Base-by-base conservation (phyloP, 2,329 filamentous ascomycete species). In the Trichophyton simii region DNA sequence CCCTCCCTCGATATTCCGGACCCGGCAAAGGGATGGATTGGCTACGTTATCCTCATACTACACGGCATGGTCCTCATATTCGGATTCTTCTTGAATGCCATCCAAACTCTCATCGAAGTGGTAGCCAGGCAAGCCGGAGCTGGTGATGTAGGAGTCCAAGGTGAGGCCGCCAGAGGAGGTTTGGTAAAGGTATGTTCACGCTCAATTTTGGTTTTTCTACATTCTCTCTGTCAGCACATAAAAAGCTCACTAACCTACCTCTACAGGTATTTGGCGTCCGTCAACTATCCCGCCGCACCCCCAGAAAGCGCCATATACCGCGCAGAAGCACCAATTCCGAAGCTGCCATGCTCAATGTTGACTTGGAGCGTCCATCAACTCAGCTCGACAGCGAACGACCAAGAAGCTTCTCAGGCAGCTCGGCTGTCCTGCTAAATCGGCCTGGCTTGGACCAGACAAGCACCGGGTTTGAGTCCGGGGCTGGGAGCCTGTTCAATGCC, bases 101-200 rank as follows among this genome's bases (percentile, higher is more conserved):
- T 96, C 5, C 91, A 96, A 71, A 96, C 92, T 0, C 81, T 96
- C 48, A 82, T 96, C 46, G 94, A 99, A 73, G 90, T 99, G 7
- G 79, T 86, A 58, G 91, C 91, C 28, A 83, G 92, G 60, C 79
- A 94, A 69, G 82, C 88, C 28, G 92, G 92, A 42, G 91, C 88
- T 36, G 94, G 91, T 22, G 87, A 92, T 66, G 71, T 72, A 54
- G 73, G 73, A 52, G 70, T 72, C 31, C 84, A 87, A 66, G 78
- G 81, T 44, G 82, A 80, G 59, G 86, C 86, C 44, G 83, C 87
- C 65, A 84, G 85, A 58, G 92, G 94, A 69, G 92, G 91, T 7
- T 79, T 99, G 60, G 86, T 87, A 67, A 96, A 91, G 76, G 82
- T 83, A 64, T 65, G 70, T 69, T 34, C 50, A 31, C 28, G 7